Percentiles rank a stretch among this genome's conserved stretches.
Conservation (phyloP, 306 rosid species). For the Trichosanthes truncata region DNA sequence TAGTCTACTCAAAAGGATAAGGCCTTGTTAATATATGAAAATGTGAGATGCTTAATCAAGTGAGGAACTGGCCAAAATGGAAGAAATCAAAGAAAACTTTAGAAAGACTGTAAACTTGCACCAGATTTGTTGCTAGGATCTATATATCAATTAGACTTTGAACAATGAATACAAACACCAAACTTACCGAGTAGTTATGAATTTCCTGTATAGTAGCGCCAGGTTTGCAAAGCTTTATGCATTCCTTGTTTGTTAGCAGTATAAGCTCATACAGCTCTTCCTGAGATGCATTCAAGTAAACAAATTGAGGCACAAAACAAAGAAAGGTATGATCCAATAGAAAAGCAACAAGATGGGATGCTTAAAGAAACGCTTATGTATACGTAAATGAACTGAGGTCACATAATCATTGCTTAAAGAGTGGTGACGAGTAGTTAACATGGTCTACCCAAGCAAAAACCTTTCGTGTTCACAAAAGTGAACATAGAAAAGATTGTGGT, state of each 20-base stretch:
- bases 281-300: constrained; percentile 35
- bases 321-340: not conserved
- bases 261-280: constrained; percentile 84
- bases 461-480: not conserved
- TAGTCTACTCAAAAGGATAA: no score
- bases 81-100: not conserved
- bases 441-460: not conserved
- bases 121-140: not conserved
- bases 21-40: not conserved
- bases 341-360: not conserved
- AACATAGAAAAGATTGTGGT: not conserved
- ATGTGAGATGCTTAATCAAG: not conserved
- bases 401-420: not conserved
- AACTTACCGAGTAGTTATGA: constrained; percentile 70
- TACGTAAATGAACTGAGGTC: not conserved
- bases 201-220: constrained; percentile 65
- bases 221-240: constrained; percentile 82
- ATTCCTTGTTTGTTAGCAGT: constrained; percentile 62
- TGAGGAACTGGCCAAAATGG: not conserved
- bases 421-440: not conserved
- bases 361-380: not conserved
- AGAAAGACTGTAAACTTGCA: not conserved
- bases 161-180: not conserved
- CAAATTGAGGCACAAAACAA: not conserved
- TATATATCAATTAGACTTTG: not conserved